These are phyloP conservation scores for Amoeboaphelidium protococcarum DNA, from an alignment of 371 early-diverging fungal species.

Conservation along the genomic window DNA sequence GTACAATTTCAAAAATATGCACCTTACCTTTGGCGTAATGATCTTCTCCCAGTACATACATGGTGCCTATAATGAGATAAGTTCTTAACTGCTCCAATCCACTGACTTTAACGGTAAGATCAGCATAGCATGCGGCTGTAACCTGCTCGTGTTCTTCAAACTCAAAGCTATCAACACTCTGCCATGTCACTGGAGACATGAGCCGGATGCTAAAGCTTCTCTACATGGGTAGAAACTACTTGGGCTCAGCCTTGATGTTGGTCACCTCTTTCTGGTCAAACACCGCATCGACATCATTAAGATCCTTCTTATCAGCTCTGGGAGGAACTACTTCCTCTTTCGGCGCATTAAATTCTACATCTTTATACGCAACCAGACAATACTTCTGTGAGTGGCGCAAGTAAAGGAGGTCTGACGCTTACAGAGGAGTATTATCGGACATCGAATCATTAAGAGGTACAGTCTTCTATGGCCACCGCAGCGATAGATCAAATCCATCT, in stretches of 20 bases:
- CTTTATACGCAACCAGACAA: no score
- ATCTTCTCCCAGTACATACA: constrained; percentile 74
- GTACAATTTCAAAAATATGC: constrained; percentile 79
- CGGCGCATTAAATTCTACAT: no score
- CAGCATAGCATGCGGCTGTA: constrained; percentile 41
- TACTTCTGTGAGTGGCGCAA: no score
- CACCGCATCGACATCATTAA: no score
- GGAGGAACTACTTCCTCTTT: no score
- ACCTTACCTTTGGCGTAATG: constrained; percentile 62
- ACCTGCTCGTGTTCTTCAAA: constrained; percentile 71
- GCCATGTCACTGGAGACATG: constrained; percentile 82
- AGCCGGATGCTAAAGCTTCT: constrained; percentile 44
- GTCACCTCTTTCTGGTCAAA: no score
- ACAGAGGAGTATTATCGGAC: no score
- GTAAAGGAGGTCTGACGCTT: no score
- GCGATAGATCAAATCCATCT: no score
- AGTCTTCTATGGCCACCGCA: no score
- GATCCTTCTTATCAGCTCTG: no score
- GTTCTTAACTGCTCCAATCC: constrained; percentile 44
- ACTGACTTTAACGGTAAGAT: constrained; percentile 62
- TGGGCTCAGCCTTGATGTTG: background rate
- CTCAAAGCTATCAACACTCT: constrained; percentile 50
- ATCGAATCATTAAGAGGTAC: no score
- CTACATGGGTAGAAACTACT: constrained; percentile 27
- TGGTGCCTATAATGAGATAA: constrained; percentile 75